Base-by-base conservation (phyloP, 164 flowering plant genomes). In the Paratinospora sagittata region DNA sequence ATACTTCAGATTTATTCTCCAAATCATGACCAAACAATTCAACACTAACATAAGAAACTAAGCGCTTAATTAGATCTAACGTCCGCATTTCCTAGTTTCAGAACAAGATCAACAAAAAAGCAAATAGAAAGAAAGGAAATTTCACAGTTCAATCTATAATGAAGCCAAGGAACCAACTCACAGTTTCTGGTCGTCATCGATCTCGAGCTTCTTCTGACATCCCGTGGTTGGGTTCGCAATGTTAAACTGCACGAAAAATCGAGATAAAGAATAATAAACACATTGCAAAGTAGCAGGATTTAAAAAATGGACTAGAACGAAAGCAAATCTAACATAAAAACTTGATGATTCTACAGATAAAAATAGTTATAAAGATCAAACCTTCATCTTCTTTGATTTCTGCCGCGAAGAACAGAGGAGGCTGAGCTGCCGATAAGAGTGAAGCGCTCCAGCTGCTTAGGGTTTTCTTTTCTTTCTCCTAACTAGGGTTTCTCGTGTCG, bases 141-240 rank as follows among this genome's bases (percentile, higher is more conserved):
- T 13, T 36, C 39, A 68, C 16, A 10, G 27, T 27, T 45, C 3
- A 3, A 49, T 68, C 57, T 30, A 14, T 5, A 36, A 45, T 5
- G 5, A 24, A 47, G 16, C 3, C 0, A 63, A 58, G 0, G 27
- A 39, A 41, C 1, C 1, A 27, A 65, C 78, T 76, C 19, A 80
- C 82, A 80, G 79, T 63, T 80, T 80, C 75, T 80, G 79, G 27
- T 80, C 79, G 55, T 76, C 79, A 36, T 80, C 82, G 71, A 76
- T 80, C 36, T 80, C 82, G 17, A 80, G 82, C 76, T 80, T 80
- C 74, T 77, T 77, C 73, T 80, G 82, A 67, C 82, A 80, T 11
- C 82, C 82, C 19, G 82, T 76, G 27, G 82, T 79, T 7, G 79
- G 82, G 65, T 79, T 76, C 19, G 82, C 82, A 21, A 79, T 79